Conservation (phyloP, 768 basidiomycete species). For the Termitomyces sp. region DNA sequence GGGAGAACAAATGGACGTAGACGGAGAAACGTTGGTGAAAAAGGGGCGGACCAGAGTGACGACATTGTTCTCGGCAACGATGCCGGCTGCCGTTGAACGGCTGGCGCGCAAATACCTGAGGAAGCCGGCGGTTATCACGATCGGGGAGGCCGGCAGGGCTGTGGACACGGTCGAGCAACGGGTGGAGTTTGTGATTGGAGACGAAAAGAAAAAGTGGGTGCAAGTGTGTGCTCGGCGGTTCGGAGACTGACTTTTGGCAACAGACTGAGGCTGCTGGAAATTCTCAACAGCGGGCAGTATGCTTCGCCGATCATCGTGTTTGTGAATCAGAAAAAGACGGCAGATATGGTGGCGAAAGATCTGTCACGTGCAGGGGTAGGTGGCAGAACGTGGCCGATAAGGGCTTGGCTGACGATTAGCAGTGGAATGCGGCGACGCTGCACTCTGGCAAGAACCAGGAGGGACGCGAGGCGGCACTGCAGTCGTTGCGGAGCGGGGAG, state of each 20-base stretch:
- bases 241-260: slow-evolving; percentile 9
- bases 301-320: slow-evolving; percentile 95
- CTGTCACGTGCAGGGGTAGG: slow-evolving; percentile 82
- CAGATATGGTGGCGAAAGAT: slow-evolving; percentile 96
- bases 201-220: slow-evolving; percentile 94
- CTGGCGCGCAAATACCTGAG: slow-evolving; percentile 91
- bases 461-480: slow-evolving; percentile 90
- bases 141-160: slow-evolving; percentile 95
- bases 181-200: slow-evolving; percentile 88
- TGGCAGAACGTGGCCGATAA: slow-evolving; percentile 14
- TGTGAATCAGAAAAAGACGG: slow-evolving; percentile 99
- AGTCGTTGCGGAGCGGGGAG: slow-evolving; percentile 80
- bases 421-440: slow-evolving; percentile 89
- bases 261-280: slow-evolving; percentile 83
- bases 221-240: background rate
- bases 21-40: slow-evolving; percentile 59
- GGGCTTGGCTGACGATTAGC: background rate
- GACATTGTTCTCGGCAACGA: slow-evolving; percentile 95
- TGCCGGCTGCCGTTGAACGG: slow-evolving; percentile 96
- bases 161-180: slow-evolving; percentile 97
- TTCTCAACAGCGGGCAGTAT: slow-evolving; percentile 82
- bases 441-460: slow-evolving; percentile 98
- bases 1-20: slow-evolving; percentile 73
- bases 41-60: slow-evolving; percentile 88
- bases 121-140: slow-evolving; percentile 92